Conservation (phyloP, 768 basidiomycete genomes). For the Pluteus cervinus region DNA sequence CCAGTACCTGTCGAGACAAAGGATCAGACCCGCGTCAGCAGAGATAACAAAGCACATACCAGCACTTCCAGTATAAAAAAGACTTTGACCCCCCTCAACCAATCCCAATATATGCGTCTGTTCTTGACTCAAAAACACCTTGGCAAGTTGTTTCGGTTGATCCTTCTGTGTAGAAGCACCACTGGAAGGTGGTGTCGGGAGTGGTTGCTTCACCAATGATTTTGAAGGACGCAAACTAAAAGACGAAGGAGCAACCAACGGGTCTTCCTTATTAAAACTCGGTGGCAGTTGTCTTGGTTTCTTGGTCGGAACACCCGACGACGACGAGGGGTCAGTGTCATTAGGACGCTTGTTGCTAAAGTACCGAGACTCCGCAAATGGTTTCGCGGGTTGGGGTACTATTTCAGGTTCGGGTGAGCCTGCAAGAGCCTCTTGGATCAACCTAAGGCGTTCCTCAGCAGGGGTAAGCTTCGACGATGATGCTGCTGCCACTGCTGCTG, state of each 20-base stretch:
- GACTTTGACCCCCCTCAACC: constrained; percentile 63
- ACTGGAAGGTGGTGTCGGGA: constrained; percentile 8
- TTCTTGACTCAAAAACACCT: constrained; percentile 72
- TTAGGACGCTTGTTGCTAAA: constrained; percentile 36
- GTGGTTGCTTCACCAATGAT: constrained; percentile 5
- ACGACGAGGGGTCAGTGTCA: constrained; percentile 13
- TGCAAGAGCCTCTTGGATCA: constrained; percentile 53
- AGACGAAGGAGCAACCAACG: constrained; percentile 22
- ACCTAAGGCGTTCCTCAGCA: constrained; percentile 39
- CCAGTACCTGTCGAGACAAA: constrained; percentile 69
- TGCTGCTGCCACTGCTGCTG: neutral
- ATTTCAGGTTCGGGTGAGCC: constrained; percentile 15
- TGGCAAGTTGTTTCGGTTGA: constrained; percentile 30
- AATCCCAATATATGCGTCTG: constrained; percentile 80
- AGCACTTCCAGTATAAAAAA: constrained; percentile 98
- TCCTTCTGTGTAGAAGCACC: constrained; percentile 15
- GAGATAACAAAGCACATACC: constrained; percentile 43
- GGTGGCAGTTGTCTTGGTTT: constrained; percentile 52
- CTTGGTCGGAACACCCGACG: constrained; percentile 29
- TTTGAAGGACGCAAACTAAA: constrained; percentile 1
- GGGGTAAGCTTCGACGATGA: constrained; percentile 19
- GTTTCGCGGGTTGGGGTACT: constrained; percentile 16
- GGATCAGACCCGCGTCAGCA: neutral
- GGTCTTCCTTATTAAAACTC: constrained; percentile 38
- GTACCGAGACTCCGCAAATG: constrained; percentile 21